Evolutionary conservation across 306 rosid genomes (phyloP), one percentile per base, ranked within the genome.

Genomic region (Citrullus colocynthis): DNA sequence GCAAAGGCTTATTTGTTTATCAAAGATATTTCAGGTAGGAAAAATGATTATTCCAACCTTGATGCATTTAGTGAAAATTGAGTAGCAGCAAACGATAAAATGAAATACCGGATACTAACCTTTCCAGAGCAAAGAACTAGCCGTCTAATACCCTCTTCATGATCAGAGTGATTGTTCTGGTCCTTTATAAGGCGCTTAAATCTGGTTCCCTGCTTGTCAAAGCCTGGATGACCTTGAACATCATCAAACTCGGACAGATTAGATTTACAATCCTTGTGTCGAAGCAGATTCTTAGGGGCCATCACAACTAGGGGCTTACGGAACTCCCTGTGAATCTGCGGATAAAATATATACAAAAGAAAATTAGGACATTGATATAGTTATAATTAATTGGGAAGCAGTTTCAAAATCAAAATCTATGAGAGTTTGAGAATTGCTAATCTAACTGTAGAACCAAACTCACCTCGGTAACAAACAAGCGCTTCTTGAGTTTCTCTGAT

Each of bases 201-300:
- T 88, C 97, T 85, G 81, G 99, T 95, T 66, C 99, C 99, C 82
- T 95, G 97, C 80, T 95, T 91, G 89, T 95, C 99, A 81, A 96
- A 96, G 82, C 99, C 99, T 57, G 97, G 90, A 83, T 96, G 99
- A 77, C 99, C 99, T 90, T 89, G 90, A 76, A 92, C 98, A 84
- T 96, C 99, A 85, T 96, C 99, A 74, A 96, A 96, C 87, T 96
- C 98, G 0, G 98, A 92, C 77, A 96, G 80, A 81, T 92, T 92
- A 77, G 99, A 96, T 83, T 86, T 89, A 81, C 99, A 92, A 51
- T 91, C 93, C 88, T 91, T 92, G 70, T 93, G 97, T 42, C 98
- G 92, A 69, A 96, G 97, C 66, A 96, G 89, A 79, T 91, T 96
- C 87, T 92, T 96, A 52, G 99, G 98, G 77, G 99, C 88, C 97